Conservation (phyloP, 1,284 basidiomycete genomes). For the Peniophora sp. region DNA sequence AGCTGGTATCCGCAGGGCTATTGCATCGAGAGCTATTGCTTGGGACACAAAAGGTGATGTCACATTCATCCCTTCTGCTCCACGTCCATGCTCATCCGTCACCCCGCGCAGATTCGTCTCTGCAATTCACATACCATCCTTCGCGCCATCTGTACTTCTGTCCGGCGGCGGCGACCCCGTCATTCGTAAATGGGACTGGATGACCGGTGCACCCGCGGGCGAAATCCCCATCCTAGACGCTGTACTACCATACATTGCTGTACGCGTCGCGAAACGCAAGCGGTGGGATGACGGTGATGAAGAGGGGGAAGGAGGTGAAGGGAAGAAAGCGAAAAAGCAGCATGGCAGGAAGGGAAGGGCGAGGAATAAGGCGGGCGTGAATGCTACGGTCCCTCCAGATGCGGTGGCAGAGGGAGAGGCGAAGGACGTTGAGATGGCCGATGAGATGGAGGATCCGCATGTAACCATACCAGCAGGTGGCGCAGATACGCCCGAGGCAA, state of each 20-base stretch:
- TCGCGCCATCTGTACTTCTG: constrained; percentile 45
- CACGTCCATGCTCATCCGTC: neutral
- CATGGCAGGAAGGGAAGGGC: constrained; percentile 16
- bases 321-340: constrained; percentile 15
- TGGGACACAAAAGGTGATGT: constrained; percentile 75
- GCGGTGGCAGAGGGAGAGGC: constrained; percentile 17
- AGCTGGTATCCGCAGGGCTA: constrained; percentile 83
- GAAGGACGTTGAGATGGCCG: constrained; percentile 13
- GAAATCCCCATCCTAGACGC: constrained; percentile 48
- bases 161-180: constrained; percentile 84
- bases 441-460: constrained; percentile 14
- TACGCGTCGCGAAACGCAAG: constrained; percentile 33
- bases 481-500: constrained; percentile 9
- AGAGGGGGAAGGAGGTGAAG: constrained; percentile 18
- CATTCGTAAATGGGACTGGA: constrained; percentile 80
- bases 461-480: constrained; percentile 9
- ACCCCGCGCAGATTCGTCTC: constrained; percentile 62
- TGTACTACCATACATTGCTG: constrained; percentile 57
- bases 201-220: constrained; percentile 43
- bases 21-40: constrained; percentile 76
- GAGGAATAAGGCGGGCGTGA: constrained; percentile 12
- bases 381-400: constrained; percentile 14
- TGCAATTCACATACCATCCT: constrained; percentile 62
- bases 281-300: constrained; percentile 31
- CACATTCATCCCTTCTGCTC: constrained; percentile 1